phyloP scores from a whole-genome alignment of 169 alveolate species.

The Babesia bovis region DNA sequence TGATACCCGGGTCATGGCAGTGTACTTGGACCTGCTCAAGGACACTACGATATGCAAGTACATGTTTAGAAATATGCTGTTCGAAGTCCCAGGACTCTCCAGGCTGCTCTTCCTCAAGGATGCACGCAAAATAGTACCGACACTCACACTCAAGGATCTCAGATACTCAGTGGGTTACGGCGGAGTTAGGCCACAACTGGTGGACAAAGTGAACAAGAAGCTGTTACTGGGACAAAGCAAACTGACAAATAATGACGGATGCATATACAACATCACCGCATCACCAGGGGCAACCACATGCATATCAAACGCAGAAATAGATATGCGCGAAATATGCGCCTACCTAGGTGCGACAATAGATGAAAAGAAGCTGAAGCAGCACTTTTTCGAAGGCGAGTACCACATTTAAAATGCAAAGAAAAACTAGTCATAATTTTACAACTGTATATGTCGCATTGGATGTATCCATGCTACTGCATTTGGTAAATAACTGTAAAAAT shows the following conservation, averaged over 20 bases:
- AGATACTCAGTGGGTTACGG: slow-evolving; percentile 83
- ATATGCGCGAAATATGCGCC: slow-evolving; percentile 79
- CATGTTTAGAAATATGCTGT: slow-evolving; percentile 75
- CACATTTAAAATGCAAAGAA: slow-evolving; percentile 35
- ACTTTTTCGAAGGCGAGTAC: slow-evolving; percentile 77
- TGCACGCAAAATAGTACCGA: slow-evolving; percentile 81
- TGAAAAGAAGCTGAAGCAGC: slow-evolving; percentile 61
- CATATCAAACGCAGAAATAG: slow-evolving; percentile 80
- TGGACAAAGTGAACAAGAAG: slow-evolving; percentile 74
- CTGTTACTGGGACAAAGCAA: slow-evolving; percentile 84
- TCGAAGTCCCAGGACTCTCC: slow-evolving; percentile 79
- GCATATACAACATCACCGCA: slow-evolving; percentile 82
- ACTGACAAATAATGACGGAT: slow-evolving; percentile 74
- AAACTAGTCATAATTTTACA: too few species aligned
- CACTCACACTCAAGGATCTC: slow-evolving; percentile 74
- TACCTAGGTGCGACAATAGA: slow-evolving; percentile 74
- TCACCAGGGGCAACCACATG: slow-evolving; percentile 89
- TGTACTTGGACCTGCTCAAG: slow-evolving; percentile 72
- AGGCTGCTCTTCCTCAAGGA: slow-evolving; percentile 77
- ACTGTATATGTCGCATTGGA: too few species aligned
- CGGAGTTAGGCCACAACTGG: slow-evolving; percentile 85
- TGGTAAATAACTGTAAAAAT: too few species aligned
- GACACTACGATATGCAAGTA: slow-evolving; percentile 77
- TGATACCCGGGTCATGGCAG: slow-evolving; percentile 71
- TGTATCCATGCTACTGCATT: too few species aligned